phyloP scores from a whole-genome alignment of 352 stramenopile genomes.

The Phytophthora colocasiae region DNA sequence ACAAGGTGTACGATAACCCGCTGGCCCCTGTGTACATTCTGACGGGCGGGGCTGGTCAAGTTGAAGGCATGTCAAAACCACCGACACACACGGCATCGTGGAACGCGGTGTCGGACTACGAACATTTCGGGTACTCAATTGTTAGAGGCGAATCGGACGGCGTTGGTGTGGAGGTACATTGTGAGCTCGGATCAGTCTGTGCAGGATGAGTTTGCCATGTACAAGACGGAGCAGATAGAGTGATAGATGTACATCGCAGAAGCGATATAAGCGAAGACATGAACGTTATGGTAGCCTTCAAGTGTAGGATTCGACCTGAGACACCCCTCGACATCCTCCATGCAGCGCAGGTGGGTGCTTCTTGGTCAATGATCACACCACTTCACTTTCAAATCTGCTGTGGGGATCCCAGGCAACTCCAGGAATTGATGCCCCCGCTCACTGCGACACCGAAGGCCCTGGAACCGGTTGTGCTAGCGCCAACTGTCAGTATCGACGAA shows the following conservation, averaged over 20 bases:
- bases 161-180: conserved; percentile 44
- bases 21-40: conserved; percentile 74
- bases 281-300: conserved; percentile 6
- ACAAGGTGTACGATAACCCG: conserved; percentile 63
- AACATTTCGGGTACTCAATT: conserved; percentile 58
- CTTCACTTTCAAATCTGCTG: conserved; percentile 31
- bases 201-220: conserved; percentile 48
- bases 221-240: conserved; percentile 23
- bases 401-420: conserved; percentile 1
- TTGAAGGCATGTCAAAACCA: conserved; percentile 46
- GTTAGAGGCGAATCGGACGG: conserved; percentile 40
- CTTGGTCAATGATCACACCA: conserved; percentile 6
- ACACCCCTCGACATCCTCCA: conserved; percentile 19
- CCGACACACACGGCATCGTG: conserved; percentile 36
- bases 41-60: conserved; percentile 64
- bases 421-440: conserved; percentile 17
- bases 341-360: conserved; percentile 2
- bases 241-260: conserved; percentile 10
- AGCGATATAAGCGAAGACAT: background rate
- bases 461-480: conserved; percentile 13
- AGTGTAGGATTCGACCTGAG: conserved; percentile 10
- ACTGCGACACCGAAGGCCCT: conserved; percentile 17
- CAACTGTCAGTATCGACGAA: background rate
- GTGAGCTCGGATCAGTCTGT: conserved; percentile 32
- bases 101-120: conserved; percentile 53